Percentiles rank a stretch among this genome's conserved stretches.
Conservation (phyloP, 2,329 filamentous ascomycete genomes). For the Beauveria medogensis region DNA sequence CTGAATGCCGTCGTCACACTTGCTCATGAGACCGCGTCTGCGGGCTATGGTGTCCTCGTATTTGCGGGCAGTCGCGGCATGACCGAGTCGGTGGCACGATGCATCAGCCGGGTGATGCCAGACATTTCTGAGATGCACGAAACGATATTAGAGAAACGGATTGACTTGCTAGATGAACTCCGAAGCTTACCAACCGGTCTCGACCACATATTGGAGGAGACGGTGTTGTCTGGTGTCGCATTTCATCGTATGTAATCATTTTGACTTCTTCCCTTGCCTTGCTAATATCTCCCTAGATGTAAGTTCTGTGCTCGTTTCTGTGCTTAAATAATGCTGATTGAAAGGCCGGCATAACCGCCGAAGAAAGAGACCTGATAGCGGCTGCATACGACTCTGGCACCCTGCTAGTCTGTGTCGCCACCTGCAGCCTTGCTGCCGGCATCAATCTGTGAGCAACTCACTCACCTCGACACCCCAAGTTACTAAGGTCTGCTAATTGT, state of each 20-base stretch:
- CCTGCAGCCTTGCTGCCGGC: slow-evolving; percentile 74
- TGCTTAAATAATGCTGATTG: slow-evolving; percentile 17
- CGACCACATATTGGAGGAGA: slow-evolving; percentile 57
- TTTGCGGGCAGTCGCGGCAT: slow-evolving; percentile 63
- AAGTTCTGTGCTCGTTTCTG: slow-evolving; percentile 12
- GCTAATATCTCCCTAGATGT: slow-evolving; percentile 26
- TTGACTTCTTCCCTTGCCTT: not conserved
- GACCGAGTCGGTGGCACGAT: slow-evolving; percentile 59
- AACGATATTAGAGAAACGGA: slow-evolving; percentile 46
- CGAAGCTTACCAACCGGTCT: slow-evolving; percentile 58
- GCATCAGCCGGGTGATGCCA: slow-evolving; percentile 61
- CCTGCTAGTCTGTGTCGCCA: slow-evolving; percentile 65
- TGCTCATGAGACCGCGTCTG: slow-evolving; percentile 58
- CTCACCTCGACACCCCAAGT: not conserved
- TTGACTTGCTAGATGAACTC: slow-evolving; percentile 58
- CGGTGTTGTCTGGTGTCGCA: slow-evolving; percentile 58
- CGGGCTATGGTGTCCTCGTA: slow-evolving; percentile 62
- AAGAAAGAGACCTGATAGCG: slow-evolving; percentile 66
- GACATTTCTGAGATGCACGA: slow-evolving; percentile 35
- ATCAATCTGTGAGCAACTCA: slow-evolving; percentile 52
- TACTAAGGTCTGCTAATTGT: slow-evolving; percentile 11
- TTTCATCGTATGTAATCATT: slow-evolving; percentile 55
- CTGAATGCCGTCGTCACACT: slow-evolving; percentile 64
- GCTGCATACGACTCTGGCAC: slow-evolving; percentile 61
- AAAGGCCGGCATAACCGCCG: slow-evolving; percentile 60